These are phyloP conservation scores for Salix brachista DNA, from an alignment of 345 rosid species.

Conservation along the genomic window DNA sequence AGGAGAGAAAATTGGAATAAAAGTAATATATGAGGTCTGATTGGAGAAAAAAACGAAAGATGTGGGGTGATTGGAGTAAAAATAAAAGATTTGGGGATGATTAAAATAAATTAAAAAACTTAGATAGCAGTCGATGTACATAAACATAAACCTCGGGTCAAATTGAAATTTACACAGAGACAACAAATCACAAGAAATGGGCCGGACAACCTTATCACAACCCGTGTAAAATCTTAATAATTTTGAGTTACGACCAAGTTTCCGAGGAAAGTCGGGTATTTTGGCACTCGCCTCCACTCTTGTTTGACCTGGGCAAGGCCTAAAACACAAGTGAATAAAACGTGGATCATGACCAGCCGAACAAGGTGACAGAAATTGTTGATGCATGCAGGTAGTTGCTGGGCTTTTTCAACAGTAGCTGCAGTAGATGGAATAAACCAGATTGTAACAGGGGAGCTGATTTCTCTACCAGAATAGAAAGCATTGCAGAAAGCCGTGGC, in stretches of 20 bases:
- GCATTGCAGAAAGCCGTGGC: slow-evolving; percentile 25
- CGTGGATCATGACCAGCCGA: neutral
- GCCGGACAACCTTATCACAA: neutral
- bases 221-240: neutral
- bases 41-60: too few relatives aligned
- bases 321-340: neutral
- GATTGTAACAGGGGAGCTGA: too few relatives aligned
- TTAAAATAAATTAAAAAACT: too few relatives aligned
- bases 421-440: slow-evolving; percentile 13
- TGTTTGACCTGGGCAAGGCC: neutral
- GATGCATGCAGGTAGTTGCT: slow-evolving; percentile 19
- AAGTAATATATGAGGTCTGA: too few relatives aligned
- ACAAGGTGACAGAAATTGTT: neutral
- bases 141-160: too few relatives aligned
- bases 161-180: neutral
- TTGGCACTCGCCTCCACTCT: neutral
- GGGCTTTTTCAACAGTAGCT: slow-evolving; percentile 22
- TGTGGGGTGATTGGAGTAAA: too few relatives aligned
- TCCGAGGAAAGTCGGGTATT: neutral
- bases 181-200: neutral
- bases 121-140: too few relatives aligned
- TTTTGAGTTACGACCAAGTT: neutral
- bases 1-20: too few relatives aligned
- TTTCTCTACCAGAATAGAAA: neutral
- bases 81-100: too few relatives aligned